These are phyloP conservation scores for Talaromyces sp. DNA, from an alignment of 2,329 filamentous ascomycete genomes.

Conservation along the genomic window DNA sequence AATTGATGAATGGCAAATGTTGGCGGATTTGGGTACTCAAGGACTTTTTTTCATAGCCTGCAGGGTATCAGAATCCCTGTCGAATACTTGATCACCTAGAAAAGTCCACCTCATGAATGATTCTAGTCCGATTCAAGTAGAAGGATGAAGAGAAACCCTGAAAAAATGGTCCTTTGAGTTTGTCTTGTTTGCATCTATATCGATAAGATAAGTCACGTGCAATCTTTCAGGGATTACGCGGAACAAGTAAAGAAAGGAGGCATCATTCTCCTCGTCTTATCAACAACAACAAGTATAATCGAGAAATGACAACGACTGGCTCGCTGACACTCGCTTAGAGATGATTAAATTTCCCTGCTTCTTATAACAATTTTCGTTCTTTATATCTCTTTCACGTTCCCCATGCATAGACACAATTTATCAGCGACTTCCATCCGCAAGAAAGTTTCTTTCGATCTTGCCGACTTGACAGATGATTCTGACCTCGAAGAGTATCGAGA, in stretches of 20 bases:
- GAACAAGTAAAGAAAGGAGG: not conserved
- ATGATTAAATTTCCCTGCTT: not conserved
- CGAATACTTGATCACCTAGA: too few relatives aligned
- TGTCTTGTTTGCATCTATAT: constrained; percentile 12
- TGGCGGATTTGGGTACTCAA: not conserved
- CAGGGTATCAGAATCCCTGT: not conserved
- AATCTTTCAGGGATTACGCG: not conserved
- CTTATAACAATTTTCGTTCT: not conserved
- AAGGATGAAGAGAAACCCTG: not conserved
- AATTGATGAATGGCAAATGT: not conserved
- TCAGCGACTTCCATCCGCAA: constrained; percentile 19
- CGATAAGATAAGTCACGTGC: constrained; percentile 14
- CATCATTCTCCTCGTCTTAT: not conserved
- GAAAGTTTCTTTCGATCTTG: constrained; percentile 18
- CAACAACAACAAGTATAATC: not conserved
- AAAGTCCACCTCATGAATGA: too few relatives aligned
- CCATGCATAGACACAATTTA: constrained; percentile 16
- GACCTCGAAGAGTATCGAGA: constrained; percentile 18
- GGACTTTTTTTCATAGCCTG: not conserved
- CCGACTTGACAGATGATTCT: constrained; percentile 18
- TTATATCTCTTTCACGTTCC: not conserved
- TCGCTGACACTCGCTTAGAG: constrained; percentile 1
- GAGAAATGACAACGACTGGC: constrained; percentile 1
- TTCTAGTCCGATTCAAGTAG: not conserved
- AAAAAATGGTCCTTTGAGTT: not conserved